Conservation (phyloP, 768 basidiomycete genomes). For the Hydnomerulius pinastri region DNA sequence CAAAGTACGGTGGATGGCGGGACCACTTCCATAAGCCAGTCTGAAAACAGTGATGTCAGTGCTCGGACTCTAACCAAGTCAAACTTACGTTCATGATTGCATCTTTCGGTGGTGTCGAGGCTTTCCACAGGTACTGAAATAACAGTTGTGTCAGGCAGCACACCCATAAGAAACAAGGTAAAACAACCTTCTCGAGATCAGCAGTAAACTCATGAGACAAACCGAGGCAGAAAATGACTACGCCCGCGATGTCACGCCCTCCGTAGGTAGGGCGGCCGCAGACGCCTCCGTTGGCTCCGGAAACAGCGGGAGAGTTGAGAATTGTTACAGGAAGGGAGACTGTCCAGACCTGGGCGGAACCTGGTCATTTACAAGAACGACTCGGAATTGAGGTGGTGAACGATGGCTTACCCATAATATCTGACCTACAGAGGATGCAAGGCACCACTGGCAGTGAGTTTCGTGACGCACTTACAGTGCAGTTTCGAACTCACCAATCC, state of each 20-base stretch:
- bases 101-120: slow-evolving; percentile 46
- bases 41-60: too few relatives aligned
- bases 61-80: neutral
- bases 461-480: too few relatives aligned
- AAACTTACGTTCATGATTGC: slow-evolving; percentile 49
- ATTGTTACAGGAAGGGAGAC: slow-evolving; percentile 66
- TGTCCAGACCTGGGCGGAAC: slow-evolving; percentile 47
- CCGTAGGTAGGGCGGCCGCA: slow-evolving; percentile 57
- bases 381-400: neutral
- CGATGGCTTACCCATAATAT: slow-evolving; percentile 54
- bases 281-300: slow-evolving; percentile 34
- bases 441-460: too few relatives aligned
- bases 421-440: slow-evolving; percentile 43
- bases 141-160: neutral
- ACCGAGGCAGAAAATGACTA: slow-evolving; percentile 62
- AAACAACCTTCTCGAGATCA: slow-evolving; percentile 57
- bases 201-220: slow-evolving; percentile 56
- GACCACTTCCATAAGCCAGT: too few relatives aligned
- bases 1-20: slow-evolving; percentile 71
- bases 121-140: slow-evolving; percentile 52
- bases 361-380: neutral
- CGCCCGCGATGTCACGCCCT: slow-evolving; percentile 60
- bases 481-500: neutral
- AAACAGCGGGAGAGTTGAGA: slow-evolving; percentile 67
- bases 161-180: neutral